Evolutionary conservation across 2,329 filamentous ascomycete genomes (phyloP).

Genomic region (Thelonectria blattea): DNA sequence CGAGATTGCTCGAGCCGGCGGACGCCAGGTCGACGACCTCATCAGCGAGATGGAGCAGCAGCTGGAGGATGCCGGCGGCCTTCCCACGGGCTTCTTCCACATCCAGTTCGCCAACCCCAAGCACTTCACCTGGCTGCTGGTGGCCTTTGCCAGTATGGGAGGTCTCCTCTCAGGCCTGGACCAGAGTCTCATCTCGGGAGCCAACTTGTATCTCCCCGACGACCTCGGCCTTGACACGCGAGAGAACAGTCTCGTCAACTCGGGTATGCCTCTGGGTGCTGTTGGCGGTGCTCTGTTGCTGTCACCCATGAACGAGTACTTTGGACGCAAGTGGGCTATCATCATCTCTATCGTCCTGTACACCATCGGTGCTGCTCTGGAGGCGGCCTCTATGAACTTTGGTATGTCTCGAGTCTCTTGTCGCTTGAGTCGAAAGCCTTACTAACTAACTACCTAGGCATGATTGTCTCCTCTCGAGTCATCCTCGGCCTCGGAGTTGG

Average conservation of each 20-base stretch:
- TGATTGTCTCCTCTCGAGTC: constrained; percentile 72
- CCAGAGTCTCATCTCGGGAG: constrained; percentile 75
- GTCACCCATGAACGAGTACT: constrained; percentile 69
- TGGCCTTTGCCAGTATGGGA: constrained; percentile 77
- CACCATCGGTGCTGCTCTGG: constrained; percentile 71
- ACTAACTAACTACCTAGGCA: constrained; percentile 44
- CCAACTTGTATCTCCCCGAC: constrained; percentile 68
- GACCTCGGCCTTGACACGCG: constrained; percentile 61
- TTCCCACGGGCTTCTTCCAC: constrained; percentile 54
- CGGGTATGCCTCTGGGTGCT: constrained; percentile 74
- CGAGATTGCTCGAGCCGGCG: constrained; percentile 44
- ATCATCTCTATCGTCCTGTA: constrained; percentile 73
- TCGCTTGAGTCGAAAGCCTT: neutral
- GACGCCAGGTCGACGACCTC: constrained; percentile 46
- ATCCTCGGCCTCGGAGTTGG: constrained; percentile 75
- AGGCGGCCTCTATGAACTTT: constrained; percentile 71
- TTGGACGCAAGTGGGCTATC: constrained; percentile 72
- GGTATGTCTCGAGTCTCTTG: constrained; percentile 41
- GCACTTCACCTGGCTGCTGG: constrained; percentile 70
- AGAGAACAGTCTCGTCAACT: constrained; percentile 71
- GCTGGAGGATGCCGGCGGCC: constrained; percentile 43
- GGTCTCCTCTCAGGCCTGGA: constrained; percentile 75
- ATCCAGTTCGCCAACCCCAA: constrained; percentile 65
- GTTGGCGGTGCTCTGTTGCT: constrained; percentile 73
- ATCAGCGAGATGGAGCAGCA: constrained; percentile 51